phyloP scores from a whole-genome alignment of 306 rosid species.

The Bauhinia variegata region DNA sequence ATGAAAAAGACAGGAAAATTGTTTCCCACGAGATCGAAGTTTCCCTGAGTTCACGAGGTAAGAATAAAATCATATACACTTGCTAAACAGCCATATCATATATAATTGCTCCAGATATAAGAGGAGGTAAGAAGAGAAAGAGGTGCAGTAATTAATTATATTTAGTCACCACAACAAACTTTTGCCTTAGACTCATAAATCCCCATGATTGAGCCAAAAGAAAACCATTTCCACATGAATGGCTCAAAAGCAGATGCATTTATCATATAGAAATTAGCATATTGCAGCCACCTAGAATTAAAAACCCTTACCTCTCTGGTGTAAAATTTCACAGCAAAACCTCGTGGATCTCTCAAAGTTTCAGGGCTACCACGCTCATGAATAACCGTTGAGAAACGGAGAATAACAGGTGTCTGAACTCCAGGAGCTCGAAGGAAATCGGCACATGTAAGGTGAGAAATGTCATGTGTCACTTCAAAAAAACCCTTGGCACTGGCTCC shows the following conservation, averaged over 20 bases:
- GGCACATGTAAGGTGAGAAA: conserved; percentile 75
- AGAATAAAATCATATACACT: neutral
- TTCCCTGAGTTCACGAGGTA: conserved; percentile 65
- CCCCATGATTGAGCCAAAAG: too few relatives aligned
- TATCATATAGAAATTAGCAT: too few relatives aligned
- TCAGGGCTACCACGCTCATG: conserved; percentile 97
- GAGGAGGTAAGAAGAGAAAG: neutral
- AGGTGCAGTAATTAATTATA: too few relatives aligned
- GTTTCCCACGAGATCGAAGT: conserved; percentile 92
- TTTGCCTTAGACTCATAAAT: too few relatives aligned
- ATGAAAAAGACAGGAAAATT: conserved; percentile 85
- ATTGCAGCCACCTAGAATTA: too few relatives aligned
- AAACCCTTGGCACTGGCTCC: too few relatives aligned
- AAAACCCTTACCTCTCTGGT: conserved; percentile 70
- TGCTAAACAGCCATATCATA: neutral
- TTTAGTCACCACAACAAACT: too few relatives aligned
- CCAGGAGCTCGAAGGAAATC: conserved; percentile 95
- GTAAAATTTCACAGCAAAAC: conserved; percentile 84
- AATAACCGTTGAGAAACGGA: conserved; percentile 87
- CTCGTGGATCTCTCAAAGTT: conserved; percentile 83
- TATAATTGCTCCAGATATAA: too few relatives aligned
- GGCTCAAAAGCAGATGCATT: too few relatives aligned
- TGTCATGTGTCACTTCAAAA: conserved; percentile 85
- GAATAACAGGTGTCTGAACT: conserved; percentile 83
- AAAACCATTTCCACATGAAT: too few relatives aligned